A percentile compares a stretch with the other conserved stretches of the same genome.
Conservation (phyloP, 768 basidiomycete genomes). For the Russula griseocarnosa region DNA sequence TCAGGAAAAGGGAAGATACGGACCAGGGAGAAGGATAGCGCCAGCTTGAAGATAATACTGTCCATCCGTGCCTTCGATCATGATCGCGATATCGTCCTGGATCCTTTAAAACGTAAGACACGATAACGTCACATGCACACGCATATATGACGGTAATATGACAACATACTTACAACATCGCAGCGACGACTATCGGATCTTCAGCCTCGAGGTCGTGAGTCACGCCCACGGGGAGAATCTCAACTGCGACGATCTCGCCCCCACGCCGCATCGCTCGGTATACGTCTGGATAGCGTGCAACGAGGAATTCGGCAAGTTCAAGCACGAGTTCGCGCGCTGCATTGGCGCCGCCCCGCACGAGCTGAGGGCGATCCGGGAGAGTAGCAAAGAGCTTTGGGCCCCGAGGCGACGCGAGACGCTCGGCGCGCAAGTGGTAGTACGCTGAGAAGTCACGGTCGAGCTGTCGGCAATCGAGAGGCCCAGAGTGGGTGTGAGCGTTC, state of each 20-base stretch:
- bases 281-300: conserved; percentile 54
- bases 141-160: background rate
- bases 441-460: conserved; percentile 54
- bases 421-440: conserved; percentile 56
- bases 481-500: background rate
- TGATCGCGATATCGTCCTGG: conserved; percentile 30
- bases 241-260: conserved; percentile 49
- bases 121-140: conserved; percentile 30
- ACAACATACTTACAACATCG: conserved; percentile 49
- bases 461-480: conserved; percentile 32
- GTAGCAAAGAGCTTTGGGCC: conserved; percentile 45
- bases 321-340: conserved; percentile 57
- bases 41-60: conserved; percentile 73
- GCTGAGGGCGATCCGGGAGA: conserved; percentile 34
- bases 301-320: conserved; percentile 64
- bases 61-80: conserved; percentile 54
- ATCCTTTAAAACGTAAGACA: conserved; percentile 12
- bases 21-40: conserved; percentile 60
- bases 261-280: conserved; percentile 47
- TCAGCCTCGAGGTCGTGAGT: conserved; percentile 52
- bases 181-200: conserved; percentile 57
- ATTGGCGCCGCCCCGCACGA: conserved; percentile 34
- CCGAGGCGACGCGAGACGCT: conserved; percentile 47
- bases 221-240: conserved; percentile 45
- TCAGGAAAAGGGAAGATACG: conserved; percentile 22